Conservation (phyloP, 2,329 filamentous ascomycete genomes). For the Colletotrichum graminicola region DNA sequence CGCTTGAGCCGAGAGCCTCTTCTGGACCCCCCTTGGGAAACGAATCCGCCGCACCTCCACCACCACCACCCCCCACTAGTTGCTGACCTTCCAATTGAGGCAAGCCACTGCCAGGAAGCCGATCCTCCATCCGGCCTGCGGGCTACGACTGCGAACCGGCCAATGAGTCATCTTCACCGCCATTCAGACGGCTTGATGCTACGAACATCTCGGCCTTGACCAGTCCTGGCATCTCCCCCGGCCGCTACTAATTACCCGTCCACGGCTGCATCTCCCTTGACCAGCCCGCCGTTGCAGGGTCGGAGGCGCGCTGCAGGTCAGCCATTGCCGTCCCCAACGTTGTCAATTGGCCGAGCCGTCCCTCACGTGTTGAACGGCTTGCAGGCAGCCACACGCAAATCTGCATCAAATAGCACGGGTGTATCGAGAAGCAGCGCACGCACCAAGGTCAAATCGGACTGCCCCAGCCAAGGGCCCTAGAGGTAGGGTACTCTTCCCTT, state of each 20-base stretch:
- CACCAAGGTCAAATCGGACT: neutral
- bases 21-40: conserved; percentile 6
- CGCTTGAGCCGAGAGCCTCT: neutral
- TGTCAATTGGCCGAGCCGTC: conserved; percentile 7
- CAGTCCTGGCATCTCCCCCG: conserved; percentile 4
- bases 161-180: conserved; percentile 39
- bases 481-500: conserved; percentile 8
- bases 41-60: conserved; percentile 12
- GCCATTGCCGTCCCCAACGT: neutral
- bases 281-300: conserved; percentile 24
- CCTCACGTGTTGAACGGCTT: conserved; percentile 14
- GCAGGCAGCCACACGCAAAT: conserved; percentile 15
- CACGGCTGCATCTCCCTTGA: conserved; percentile 4
- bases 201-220: conserved; percentile 2
- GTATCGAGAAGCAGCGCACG: conserved; percentile 16
- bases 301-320: conserved; percentile 10
- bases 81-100: conserved; percentile 35
- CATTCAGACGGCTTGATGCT: conserved; percentile 19
- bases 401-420: conserved; percentile 2
- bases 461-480: neutral
- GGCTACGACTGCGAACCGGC: conserved; percentile 14
- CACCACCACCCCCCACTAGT: conserved; percentile 9
- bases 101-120: conserved; percentile 10
- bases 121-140: conserved; percentile 23
- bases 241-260: conserved; percentile 24